Percentiles rank a stretch among this genome's conserved stretches.
Conservation (phyloP, 169 alveolate genomes). For the Theileria equi region DNA sequence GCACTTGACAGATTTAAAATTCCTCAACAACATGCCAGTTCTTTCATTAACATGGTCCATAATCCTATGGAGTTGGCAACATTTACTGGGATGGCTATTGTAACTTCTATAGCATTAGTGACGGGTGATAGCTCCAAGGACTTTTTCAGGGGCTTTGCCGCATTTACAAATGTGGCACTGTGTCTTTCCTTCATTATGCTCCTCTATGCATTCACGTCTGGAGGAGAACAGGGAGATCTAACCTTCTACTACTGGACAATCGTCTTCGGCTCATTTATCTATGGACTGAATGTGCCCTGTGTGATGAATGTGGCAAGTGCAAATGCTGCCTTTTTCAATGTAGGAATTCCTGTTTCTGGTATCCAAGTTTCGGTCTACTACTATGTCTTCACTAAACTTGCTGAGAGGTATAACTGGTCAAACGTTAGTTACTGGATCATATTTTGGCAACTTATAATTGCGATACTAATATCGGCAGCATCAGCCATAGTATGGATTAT, state of each 20-base stretch:
- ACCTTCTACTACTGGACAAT: conserved; percentile 26
- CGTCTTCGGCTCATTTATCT: background rate
- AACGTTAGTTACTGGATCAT: conserved; percentile 21
- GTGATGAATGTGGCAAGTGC: conserved; percentile 7
- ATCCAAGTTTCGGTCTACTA: conserved; percentile 21
- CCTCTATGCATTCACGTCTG: background rate
- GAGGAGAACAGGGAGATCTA: conserved; percentile 16
- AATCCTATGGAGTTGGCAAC: no score
- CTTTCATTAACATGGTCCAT: no score
- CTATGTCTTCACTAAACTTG: background rate
- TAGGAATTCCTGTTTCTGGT: conserved; percentile 18
- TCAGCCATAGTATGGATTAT: conserved; percentile 18
- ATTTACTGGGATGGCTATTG: no score
- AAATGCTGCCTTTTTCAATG: conserved; percentile 13
- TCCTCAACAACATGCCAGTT: no score
- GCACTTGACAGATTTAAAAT: no score
- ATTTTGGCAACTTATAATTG: conserved; percentile 3
- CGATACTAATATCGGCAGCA: conserved; percentile 14
- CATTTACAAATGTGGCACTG: conserved; percentile 10
- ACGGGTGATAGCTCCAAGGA: no score
- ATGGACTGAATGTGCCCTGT: conserved; percentile 6
- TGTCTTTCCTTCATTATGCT: conserved; percentile 3
- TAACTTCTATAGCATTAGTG: no score
- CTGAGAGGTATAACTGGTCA: background rate
- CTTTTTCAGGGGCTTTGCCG: no score